A percentile compares a stretch with the other conserved stretches of the same genome.
Evolutionary conservation across 23 red algal species (phyloP).

Genomic region (Gracilaria gracilis): DNA sequence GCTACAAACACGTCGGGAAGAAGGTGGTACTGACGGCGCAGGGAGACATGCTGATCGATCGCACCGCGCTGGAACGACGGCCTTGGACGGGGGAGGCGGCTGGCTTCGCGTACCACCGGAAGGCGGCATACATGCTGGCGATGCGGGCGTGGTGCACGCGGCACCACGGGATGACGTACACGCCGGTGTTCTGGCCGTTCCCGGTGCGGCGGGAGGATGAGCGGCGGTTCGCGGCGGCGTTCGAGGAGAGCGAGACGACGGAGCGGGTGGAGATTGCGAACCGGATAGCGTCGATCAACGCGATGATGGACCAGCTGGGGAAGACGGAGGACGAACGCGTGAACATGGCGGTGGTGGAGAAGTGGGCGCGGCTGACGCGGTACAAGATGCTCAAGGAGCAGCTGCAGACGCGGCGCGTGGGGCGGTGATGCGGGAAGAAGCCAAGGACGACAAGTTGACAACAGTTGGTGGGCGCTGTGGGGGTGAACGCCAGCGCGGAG

Average conservation of each 20-base stretch:
- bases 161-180: slow-evolving; percentile 82
- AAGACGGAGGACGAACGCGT: slow-evolving; percentile 39
- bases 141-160: slow-evolving; percentile 79
- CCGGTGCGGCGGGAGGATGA: slow-evolving; percentile 68
- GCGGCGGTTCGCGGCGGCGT: slow-evolving; percentile 59
- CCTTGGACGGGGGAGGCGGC: slow-evolving; percentile 69
- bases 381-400: slow-evolving; percentile 38
- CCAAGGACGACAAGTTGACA: too few species aligned
- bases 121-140: slow-evolving; percentile 83
- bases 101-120: slow-evolving; percentile 76
- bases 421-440: background rate
- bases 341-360: slow-evolving; percentile 69
- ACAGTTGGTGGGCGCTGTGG: background rate
- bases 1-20: slow-evolving; percentile 82
- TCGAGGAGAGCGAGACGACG: slow-evolving; percentile 26
- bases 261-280: slow-evolving; percentile 7
- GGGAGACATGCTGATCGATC: slow-evolving; percentile 83
- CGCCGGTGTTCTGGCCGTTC: slow-evolving; percentile 74
- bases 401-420: slow-evolving; percentile 25
- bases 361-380: slow-evolving; percentile 61
- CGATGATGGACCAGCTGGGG: slow-evolving; percentile 74
- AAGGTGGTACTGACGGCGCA: slow-evolving; percentile 83
- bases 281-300: slow-evolving; percentile 47
- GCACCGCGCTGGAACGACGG: slow-evolving; percentile 47
- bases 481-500: background rate